Evolutionary conservation across 2,329 filamentous ascomycete species (phyloP).

Genomic region (Alternaria tenuissima): DNA sequence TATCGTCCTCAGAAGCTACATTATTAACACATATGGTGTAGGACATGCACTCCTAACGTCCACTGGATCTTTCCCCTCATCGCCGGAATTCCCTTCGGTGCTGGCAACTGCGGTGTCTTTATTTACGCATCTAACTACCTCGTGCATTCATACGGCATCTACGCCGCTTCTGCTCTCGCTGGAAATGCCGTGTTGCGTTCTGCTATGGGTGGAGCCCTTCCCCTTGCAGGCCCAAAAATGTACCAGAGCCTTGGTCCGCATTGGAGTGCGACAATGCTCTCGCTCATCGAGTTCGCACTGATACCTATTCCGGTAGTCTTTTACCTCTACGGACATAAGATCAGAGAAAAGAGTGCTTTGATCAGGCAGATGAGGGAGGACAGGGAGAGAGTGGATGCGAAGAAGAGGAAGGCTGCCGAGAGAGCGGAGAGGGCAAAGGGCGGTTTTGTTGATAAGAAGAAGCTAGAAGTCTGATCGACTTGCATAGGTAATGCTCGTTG

Average conservation of each 20-base stretch:
- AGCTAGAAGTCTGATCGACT: constrained; percentile 19
- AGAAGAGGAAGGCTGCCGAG: constrained; percentile 50
- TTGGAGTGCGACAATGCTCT: constrained; percentile 81
- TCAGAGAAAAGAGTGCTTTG: constrained; percentile 63
- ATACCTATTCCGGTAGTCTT: constrained; percentile 85
- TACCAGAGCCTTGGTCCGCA: constrained; percentile 68
- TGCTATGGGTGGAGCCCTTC: constrained; percentile 78
- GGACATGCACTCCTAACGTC: constrained; percentile 72
- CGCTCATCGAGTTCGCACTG: constrained; percentile 74
- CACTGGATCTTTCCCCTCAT: constrained; percentile 84
- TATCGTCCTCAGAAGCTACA: neutral
- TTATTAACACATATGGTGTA: neutral
- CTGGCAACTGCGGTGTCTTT: constrained; percentile 79
- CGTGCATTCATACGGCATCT: constrained; percentile 80
- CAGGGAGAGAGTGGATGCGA: constrained; percentile 52
- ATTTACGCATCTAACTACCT: constrained; percentile 86
- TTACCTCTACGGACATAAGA: constrained; percentile 68
- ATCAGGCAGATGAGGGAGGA: constrained; percentile 60
- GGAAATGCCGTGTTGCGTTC: constrained; percentile 79
- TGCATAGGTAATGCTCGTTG: neutral
- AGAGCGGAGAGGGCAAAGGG: constrained; percentile 53
- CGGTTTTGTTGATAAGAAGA: constrained; percentile 17
- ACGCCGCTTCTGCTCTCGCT: constrained; percentile 80
- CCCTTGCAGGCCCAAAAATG: constrained; percentile 76
- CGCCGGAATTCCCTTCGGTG: constrained; percentile 80